Conservation (phyloP, 495 filamentous ascomycete genomes). For the Xylaria intraflava region DNA sequence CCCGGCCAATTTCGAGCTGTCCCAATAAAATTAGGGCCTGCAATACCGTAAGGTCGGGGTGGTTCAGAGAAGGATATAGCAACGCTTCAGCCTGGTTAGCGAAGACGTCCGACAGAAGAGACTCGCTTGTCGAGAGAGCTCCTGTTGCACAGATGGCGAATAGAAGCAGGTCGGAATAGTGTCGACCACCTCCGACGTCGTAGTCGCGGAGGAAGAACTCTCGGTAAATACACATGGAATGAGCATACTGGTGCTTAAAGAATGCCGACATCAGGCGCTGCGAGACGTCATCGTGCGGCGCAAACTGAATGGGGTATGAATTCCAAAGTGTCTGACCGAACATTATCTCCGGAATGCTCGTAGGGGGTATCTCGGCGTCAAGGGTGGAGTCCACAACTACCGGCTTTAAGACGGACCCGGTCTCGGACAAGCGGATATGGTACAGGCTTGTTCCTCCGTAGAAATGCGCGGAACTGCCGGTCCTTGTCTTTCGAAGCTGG, state of each 20-base stretch:
- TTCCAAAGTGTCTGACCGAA: slow-evolving; percentile 8
- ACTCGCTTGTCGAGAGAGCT: slow-evolving; percentile 24
- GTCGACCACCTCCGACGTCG: slow-evolving; percentile 22
- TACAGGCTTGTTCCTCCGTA: slow-evolving; percentile 27
- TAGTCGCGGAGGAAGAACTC: slow-evolving; percentile 29
- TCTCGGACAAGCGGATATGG: slow-evolving; percentile 24
- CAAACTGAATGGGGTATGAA: slow-evolving; percentile 8
- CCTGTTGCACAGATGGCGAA: slow-evolving; percentile 30
- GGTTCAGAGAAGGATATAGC: slow-evolving; percentile 26
- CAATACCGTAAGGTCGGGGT: slow-evolving; percentile 27
- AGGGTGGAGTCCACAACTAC: background rate
- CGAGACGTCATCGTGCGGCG: slow-evolving; percentile 19
- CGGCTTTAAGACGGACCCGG: background rate
- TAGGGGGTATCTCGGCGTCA: background rate
- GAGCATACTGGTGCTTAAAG: slow-evolving; percentile 26
- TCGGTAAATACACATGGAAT: slow-evolving; percentile 29
- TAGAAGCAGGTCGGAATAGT: slow-evolving; percentile 30
- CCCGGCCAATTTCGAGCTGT: slow-evolving; percentile 27
- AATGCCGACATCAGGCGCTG: slow-evolving; percentile 25
- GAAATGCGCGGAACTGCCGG: slow-evolving; percentile 23
- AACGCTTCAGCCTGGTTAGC: slow-evolving; percentile 25
- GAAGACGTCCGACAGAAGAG: slow-evolving; percentile 26
- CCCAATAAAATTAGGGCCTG: slow-evolving; percentile 28
- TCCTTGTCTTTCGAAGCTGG: slow-evolving; percentile 21
- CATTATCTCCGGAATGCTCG: background rate